Base-by-base conservation (phyloP, 2,329 filamentous ascomycete genomes). In the Diaporthe citrichinensis region DNA sequence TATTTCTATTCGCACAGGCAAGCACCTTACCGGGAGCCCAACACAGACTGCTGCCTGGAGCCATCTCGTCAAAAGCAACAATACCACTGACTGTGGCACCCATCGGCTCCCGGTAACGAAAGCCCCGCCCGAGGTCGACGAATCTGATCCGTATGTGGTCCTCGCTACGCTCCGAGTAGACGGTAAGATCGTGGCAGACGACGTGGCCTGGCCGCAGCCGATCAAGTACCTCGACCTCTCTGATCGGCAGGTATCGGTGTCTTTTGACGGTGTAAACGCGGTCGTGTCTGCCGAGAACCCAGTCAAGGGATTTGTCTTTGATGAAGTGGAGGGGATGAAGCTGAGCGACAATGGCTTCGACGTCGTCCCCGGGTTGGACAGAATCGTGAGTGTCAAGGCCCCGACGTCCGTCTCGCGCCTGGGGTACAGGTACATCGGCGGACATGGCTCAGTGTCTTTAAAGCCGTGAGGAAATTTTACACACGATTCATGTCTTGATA, bases 201-300 rank as follows among this genome's bases (percentile, higher is more conserved):
- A 90, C 74, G 84, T 86, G 17, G 88, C 89, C 41, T 93, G 91
- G 90, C 90, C 91, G 0, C 89, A 92, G 65, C 91, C 91, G 0
- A 78, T 92, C 69, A 93, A 93, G 81, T 92, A 91, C 76, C 81
- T 91, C 1, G 86, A 88, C 77, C 83, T 92, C 57, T 81, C 84
- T 17, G 82, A 86, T 53, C 85, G 88, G 36, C 80, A 82, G 0
- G 80, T 91, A 15, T 68, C 73, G 71, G 68, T 77, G 51, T 41
- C n/a, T 2, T 69, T 41, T 23, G 65, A 55, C 49, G 65, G 65
- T 8, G 34, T 10, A 5, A 75, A 77, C 46, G 80, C 85, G 36
- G 79, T 76, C 71, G 78, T 85, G 23, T 79, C 84, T 80, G 79
- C 85, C 46, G 73, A 85, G 53, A 83, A 86, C 36, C 90, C 91